These are phyloP conservation scores for Globisporangium recalcitrans DNA, from an alignment of 352 stramenopile species.

Conservation along the genomic window DNA sequence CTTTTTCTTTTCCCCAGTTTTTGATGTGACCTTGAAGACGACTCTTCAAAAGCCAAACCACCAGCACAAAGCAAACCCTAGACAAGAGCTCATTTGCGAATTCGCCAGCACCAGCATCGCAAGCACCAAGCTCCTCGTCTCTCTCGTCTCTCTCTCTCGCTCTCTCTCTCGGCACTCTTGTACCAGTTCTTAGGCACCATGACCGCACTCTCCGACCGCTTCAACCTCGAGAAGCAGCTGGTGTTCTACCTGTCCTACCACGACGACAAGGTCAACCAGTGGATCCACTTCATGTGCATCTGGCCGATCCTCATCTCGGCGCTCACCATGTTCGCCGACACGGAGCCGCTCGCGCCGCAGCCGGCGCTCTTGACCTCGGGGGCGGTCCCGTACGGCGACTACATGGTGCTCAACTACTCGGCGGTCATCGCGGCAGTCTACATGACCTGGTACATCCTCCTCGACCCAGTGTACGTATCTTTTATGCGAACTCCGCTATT, in stretches of 20 bases:
- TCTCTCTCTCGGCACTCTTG: no score
- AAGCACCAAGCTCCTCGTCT: neutral
- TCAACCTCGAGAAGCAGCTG: constrained; percentile 79
- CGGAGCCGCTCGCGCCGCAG: constrained; percentile 25
- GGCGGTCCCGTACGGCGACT: constrained; percentile 32
- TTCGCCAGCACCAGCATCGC: neutral
- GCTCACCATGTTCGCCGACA: constrained; percentile 53
- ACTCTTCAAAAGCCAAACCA: neutral
- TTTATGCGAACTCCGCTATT: no score
- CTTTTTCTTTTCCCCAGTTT: neutral
- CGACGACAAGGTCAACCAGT: constrained; percentile 74
- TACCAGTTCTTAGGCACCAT: neutral
- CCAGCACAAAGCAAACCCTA: neutral
- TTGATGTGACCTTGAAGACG: neutral
- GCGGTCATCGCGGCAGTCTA: constrained; percentile 51
- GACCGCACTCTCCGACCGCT: constrained; percentile 39
- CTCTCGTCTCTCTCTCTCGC: no score
- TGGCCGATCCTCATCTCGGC: constrained; percentile 82
- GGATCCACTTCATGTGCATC: constrained; percentile 80
- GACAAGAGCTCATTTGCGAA: constrained; percentile 5
- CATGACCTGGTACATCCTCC: constrained; percentile 73
- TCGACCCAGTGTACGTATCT: constrained; percentile 43
- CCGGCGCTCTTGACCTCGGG: constrained; percentile 20
- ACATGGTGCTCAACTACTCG: constrained; percentile 62
- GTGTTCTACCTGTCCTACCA: constrained; percentile 86